Percentiles rank a stretch among this genome's conserved stretches.
Evolutionary conservation across 2,329 filamentous ascomycete species (phyloP).

Genomic region (Chaetoscypha palmicola): DNA sequence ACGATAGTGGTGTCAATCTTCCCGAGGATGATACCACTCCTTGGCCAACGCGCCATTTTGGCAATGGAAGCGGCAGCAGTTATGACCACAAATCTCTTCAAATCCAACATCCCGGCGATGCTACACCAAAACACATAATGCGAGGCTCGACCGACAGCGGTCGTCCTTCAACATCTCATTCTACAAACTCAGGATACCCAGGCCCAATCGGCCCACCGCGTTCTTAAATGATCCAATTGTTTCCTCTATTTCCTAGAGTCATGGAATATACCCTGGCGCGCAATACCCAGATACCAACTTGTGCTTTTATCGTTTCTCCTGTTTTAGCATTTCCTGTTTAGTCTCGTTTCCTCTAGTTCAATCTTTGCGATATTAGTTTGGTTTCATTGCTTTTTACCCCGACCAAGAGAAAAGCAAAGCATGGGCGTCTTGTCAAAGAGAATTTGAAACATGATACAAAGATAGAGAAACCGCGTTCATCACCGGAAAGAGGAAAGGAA

Average conservation of each 20-base stretch:
- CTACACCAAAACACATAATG: slow-evolving; percentile 75
- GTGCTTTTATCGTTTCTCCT: slow-evolving; percentile 21
- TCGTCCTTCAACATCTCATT: slow-evolving; percentile 90
- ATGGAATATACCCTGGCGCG: slow-evolving; percentile 33
- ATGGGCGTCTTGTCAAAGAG: slow-evolving; percentile 18
- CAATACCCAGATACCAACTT: slow-evolving; percentile 30
- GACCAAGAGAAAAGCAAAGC: slow-evolving; percentile 21
- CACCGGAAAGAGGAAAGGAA: slow-evolving; percentile 22
- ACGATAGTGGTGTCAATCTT: slow-evolving; percentile 93
- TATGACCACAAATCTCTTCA: slow-evolving; percentile 53
- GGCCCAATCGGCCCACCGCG: slow-evolving; percentile 84
- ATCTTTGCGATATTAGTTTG: slow-evolving; percentile 8
- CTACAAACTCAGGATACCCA: slow-evolving; percentile 92
- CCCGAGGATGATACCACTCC: slow-evolving; percentile 70
- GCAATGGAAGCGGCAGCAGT: slow-evolving; percentile 51
- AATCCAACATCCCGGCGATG: slow-evolving; percentile 68
- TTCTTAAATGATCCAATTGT: slow-evolving; percentile 39
- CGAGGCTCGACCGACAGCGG: slow-evolving; percentile 86
- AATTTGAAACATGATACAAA: slow-evolving; percentile 20
- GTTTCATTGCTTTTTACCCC: slow-evolving; percentile 10
- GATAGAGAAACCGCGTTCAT: slow-evolving; percentile 25
- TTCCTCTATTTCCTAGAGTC: slow-evolving; percentile 28
- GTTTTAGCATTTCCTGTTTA: slow-evolving; percentile 13
- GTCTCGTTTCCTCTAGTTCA: slow-evolving; percentile 16
- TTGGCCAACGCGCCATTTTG: slow-evolving; percentile 55